Evolutionary conservation across 257 asterid species (phyloP), one percentile per base, ranked within the genome.

Genomic region (Fraxinus cuspidata): DNA sequence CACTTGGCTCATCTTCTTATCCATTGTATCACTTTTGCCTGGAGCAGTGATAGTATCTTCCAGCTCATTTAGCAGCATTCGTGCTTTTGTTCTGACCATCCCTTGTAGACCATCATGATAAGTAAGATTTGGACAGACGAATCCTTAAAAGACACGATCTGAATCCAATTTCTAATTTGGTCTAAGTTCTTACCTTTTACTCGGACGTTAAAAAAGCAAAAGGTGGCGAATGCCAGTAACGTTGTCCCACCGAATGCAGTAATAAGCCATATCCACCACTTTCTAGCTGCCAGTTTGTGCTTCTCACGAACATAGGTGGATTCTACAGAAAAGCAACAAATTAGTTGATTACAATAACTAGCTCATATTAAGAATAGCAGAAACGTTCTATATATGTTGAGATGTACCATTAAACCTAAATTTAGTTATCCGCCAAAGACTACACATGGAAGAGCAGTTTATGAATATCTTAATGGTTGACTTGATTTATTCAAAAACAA

Each of bases 1-100:
- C 29, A 78, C 76, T 34, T 84, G 80, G 38, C 70, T 78, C 44
- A 74, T 69, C 42, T 78, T 74, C 72, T 60, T 70, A 49, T 53
- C 81, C 13, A 37, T 35, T 73, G 25, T 66, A 64, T 58, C 27
- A 68, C 34, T 69, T 51, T 67, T 63, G 40, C 58, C 73, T n/a
- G 73, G 60, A 67, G 51, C 5, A 12, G 29, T 3, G 16, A 27
- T 53, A 47, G 81, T 49, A 40, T 64, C 77, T 73, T 49, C 79
- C 11, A 72, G 27, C 74, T 67, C 74, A 11, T 53, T 63, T 40
- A 38, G 64, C 23, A 77, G 38, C 4, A 40, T 19, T 13, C 42
- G 69, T 67, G 42, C 72, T 7, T 66, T 71, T 72, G 76, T 21
- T 42, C 35, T 65, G 29, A 44, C 70, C 68, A 76, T 77, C 21